Percentiles rank a stretch among this genome's conserved stretches.
These are phyloP conservation scores for Gracilariopsis chorda DNA, from an alignment of 23 red algal species.

Conservation along the genomic window DNA sequence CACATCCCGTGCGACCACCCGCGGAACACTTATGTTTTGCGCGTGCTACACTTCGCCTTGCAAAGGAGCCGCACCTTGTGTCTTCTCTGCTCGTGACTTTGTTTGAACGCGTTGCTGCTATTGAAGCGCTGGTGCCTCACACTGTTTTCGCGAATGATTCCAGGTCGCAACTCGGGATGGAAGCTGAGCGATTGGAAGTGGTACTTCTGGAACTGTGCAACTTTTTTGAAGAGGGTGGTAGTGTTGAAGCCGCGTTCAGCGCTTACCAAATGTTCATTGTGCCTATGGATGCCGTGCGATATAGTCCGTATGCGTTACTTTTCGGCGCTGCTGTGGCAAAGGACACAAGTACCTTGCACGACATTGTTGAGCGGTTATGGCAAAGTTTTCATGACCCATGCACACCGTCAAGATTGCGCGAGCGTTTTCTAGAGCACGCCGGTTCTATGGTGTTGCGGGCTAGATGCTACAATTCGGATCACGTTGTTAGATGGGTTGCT, in stretches of 20 bases:
- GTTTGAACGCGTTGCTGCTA: constrained; percentile 25
- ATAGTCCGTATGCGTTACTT: not conserved
- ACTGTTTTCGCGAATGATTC: not conserved
- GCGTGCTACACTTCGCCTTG: not conserved
- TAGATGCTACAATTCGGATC: not conserved
- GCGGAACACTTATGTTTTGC: constrained; percentile 13
- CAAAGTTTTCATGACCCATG: not conserved
- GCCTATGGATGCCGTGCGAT: constrained; percentile 3
- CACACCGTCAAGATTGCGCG: not conserved
- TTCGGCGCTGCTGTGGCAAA: not conserved
- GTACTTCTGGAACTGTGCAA: constrained; percentile 19
- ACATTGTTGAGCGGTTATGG: constrained; percentile 13
- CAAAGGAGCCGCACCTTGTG: not conserved
- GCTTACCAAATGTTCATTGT: constrained; percentile 27
- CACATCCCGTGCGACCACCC: constrained; percentile 26
- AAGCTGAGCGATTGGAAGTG: constrained; percentile 19
- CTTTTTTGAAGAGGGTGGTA: constrained; percentile 9
- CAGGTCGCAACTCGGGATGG: not conserved
- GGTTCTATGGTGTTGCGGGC: not conserved
- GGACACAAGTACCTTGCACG: not conserved
- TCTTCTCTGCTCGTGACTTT: not conserved
- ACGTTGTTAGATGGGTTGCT: not conserved
- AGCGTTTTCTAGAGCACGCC: constrained; percentile 31
- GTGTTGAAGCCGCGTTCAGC: constrained; percentile 4
- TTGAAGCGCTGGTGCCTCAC: constrained; percentile 22